Conservation (phyloP, 176 grass and related monocot species). For the Avena insularis region DNA sequence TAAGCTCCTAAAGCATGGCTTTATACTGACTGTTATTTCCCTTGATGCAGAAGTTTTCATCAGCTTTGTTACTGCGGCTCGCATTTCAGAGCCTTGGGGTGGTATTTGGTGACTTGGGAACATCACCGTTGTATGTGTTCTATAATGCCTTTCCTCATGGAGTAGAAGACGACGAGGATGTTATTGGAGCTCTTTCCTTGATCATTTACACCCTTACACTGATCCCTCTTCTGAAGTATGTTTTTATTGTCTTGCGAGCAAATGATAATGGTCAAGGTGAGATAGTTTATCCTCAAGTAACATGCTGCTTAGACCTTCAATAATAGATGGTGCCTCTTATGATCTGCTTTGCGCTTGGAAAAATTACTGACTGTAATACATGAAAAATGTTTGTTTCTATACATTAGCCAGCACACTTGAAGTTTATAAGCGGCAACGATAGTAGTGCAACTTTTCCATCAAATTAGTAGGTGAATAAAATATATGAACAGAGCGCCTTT, state of each 20-base stretch:
- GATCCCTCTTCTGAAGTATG: conserved; percentile 93
- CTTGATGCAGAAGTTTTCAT: conserved; percentile 78
- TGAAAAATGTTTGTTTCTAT: not conserved
- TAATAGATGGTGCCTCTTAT: conserved; percentile 23
- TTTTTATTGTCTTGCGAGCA: conserved; percentile 88
- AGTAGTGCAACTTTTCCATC: conserved; percentile 10
- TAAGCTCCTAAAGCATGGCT: not conserved
- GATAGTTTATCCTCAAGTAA: conserved; percentile 15
- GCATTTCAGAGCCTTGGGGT: conserved; percentile 98
- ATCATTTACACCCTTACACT: conserved; percentile 98
- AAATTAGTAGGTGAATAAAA: conserved; percentile 10
- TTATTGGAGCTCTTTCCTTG: conserved; percentile 97
- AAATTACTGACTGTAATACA: not conserved
- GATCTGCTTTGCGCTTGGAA: conserved; percentile 3
- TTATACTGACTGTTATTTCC: conserved; percentile 36
- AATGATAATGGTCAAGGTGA: conserved; percentile 97
- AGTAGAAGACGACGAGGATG: conserved; percentile 73
- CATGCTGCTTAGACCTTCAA: not conserved
- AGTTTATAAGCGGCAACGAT: not conserved
- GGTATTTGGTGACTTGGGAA: conserved; percentile 98
- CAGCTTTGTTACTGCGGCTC: conserved; percentile 65
- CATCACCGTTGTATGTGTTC: conserved; percentile 95
- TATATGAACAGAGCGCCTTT: conserved; percentile 8
- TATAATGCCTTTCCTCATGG: conserved; percentile 87
- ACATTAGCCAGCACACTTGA: not conserved